Base-by-base conservation (phyloP, 371 early-diverging fungal genomes). In the Actinomortierella wolfii region DNA sequence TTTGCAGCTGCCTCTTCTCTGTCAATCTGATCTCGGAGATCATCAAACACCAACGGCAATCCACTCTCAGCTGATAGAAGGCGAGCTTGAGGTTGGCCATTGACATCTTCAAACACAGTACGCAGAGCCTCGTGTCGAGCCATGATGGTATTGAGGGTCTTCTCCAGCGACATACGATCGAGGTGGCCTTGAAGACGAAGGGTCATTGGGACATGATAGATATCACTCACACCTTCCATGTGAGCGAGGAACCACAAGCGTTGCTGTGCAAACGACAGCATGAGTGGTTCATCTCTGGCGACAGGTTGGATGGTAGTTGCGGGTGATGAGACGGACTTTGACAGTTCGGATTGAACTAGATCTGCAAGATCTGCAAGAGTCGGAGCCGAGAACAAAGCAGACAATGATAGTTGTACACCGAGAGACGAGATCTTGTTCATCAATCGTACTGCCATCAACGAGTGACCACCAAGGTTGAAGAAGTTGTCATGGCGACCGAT, bases 401-500 rank as follows among this genome's bases (percentile, higher is more conserved):
- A 3, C 6, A 57, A 45, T 11, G 52, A 7, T 13, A 57, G 25
- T 4, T 40, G 15, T 14, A 18, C 34, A 1, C 54, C 57, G 6
- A 57, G 23, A 4, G 45, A 39, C 14, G 21, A 4, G 14, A 59
- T 39, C 6, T 8, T 45, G 24, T 40, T 59, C 21, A 64, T 54
- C 59, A 64, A 54, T 28, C 51, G 58, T 7, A 64, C 59, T 17
- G 68, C 68, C 1, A 62, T 44, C 29, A 68, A 49, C 8, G 70
- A 69, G 47, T 69, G 70, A 4, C 70, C 70, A 0, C 70, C 70
- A 3, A 69, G 70, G 9, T 51, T 49, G 17, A 59, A 66, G 43
- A 66, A 66, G 51, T 47, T 56, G 24, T 61, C 61, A 29, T 66
- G 25, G 13, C 66, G 55, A 21, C 66, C 47, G 50, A 66, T 42